Evolutionary conservation across 176 grass and related monocot genomes (phyloP), one percentile per base, ranked within the genome.

Genomic region (Avena atlantica): DNA sequence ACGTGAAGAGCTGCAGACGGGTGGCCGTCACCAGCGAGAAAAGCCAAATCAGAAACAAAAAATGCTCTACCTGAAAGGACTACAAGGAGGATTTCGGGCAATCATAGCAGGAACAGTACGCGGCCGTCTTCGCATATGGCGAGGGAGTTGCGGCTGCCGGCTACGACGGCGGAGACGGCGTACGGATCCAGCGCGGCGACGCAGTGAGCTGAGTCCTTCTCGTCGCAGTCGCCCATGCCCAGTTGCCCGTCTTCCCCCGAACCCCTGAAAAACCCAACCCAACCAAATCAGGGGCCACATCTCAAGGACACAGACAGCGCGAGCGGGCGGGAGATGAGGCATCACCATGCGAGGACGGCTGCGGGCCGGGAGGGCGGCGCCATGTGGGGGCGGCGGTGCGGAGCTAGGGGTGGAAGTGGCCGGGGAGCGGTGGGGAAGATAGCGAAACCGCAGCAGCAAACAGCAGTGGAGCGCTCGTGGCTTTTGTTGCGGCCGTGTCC

Each of bases 121-220:
- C 85, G 88, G 69, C 94, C 97, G 37, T 92, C 89, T 34, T 86
- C 83, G 64, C 94, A 90, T 71, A 98, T 96, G 82, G 94, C 97
- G 71, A 98, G 97, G 82, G 97, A 98, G 94, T 98, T 98, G 87
- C 97, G 90, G 87, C 93, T 98, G 79, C 96, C 93, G 76, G 92
- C 93, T 34, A 98, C 93, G 66, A 98, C 92, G 15, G 89, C 89
- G 19, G 76, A 89, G 76, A 93, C 89, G 77, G 76, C 63, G 85
- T 91, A 78, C 34, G 78, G 74, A 21, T 92, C 87, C 23, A 98
- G 89, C 48, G 89, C 80, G 62, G 81, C 57, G 70, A 96, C 74
- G 69, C 66, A 67, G 65, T 65, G 56, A 12, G 84, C 92, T 83
- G 86, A 93, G 78, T 96, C 96, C 90, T 88, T 84, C 78, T 95